Base-by-base conservation (phyloP, 345 rosid species). In the Garcia nutans region DNA sequence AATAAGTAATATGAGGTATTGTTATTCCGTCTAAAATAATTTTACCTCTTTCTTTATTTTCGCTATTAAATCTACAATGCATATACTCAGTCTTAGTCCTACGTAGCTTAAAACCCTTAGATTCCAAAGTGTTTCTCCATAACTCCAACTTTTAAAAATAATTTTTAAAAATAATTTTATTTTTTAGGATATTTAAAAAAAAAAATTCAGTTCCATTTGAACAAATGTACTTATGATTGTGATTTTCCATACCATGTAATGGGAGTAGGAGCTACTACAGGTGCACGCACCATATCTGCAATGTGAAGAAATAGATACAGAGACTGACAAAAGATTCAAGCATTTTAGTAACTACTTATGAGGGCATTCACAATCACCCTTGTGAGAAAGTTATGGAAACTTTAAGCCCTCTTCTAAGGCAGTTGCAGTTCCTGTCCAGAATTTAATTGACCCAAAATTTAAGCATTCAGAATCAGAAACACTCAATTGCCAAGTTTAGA, bases 291-390 rank as follows among this genome's bases (percentile, higher is more conserved):
- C 77, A 71, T 54, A 63, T 81, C 16, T 83, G 86, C 81, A 70
- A 55, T 31, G 86, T 83, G 69, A 83, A 83, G 83, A 83, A 83
- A 50, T 83, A 83, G 65, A 83, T 83, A 37, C 86, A 83, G 17
- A 60, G 86, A 74, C 28, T 83, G 63, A 71, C 83, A 5, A 81
- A 77, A 58, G 83, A 80, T 78, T 62, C 81, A n/a, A 68, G 81
- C 76, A 71, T 78, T 19, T 83, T 83, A 3, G 81, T 80, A 55
- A 83, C 86, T 2, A 83, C 86, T 5, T 83, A 83, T 58, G 86
- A 83, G 47, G 83, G 83, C 3, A 73, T 77, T 6, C 86, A 80
- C 57, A 80, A 77, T 20, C 86, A 83, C 57, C 83, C 81, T 20
- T 74, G 72, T 23, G 83, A 83, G 77, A 64, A 83, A 73, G 72